phyloP scores from a whole-genome alignment of 192 early-diverging fungal genomes.

The Lobosporangium transversale region DNA sequence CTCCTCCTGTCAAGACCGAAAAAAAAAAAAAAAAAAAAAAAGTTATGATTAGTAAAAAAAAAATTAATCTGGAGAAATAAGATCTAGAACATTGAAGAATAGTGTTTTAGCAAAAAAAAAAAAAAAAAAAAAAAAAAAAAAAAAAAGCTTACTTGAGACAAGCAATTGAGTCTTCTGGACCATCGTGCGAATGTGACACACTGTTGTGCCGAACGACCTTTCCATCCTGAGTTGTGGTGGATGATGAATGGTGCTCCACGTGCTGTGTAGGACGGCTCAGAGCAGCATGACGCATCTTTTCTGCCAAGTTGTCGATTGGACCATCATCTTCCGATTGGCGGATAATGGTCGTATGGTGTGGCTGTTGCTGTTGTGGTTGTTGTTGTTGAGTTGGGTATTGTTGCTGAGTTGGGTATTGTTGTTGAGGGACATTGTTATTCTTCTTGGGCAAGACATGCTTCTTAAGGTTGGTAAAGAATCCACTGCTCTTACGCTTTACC shows the following conservation, averaged over 20 bases:
- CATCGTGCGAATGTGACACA: conserved; percentile 9
- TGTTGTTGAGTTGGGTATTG: background rate
- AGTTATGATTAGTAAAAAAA: background rate
- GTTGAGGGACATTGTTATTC: conserved; percentile 5
- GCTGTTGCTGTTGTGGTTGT: background rate
- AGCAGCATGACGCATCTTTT: conserved; percentile 27
- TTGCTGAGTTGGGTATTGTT: conserved; percentile 5
- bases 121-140: background rate
- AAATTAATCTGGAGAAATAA: background rate
- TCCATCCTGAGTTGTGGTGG: conserved; percentile 15
- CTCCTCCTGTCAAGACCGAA: conserved; percentile 17
- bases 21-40: background rate
- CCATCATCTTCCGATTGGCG: conserved; percentile 22
- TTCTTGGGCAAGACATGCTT: conserved; percentile 32
- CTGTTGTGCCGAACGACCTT: conserved; percentile 5
- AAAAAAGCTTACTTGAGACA: conserved; percentile 30
- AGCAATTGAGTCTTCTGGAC: conserved; percentile 30
- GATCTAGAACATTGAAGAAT: background rate
- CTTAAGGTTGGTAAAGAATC: conserved; percentile 15
- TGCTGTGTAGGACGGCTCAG: conserved; percentile 19
- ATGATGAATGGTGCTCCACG: conserved; percentile 6
- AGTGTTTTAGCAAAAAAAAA: no score
- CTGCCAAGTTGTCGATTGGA: conserved; percentile 29
- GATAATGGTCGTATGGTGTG: conserved; percentile 7
- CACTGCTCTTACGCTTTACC: conserved; percentile 45